phyloP scores from a whole-genome alignment of 2,329 filamentous ascomycete genomes.

The Blastomyces parvus region DNA sequence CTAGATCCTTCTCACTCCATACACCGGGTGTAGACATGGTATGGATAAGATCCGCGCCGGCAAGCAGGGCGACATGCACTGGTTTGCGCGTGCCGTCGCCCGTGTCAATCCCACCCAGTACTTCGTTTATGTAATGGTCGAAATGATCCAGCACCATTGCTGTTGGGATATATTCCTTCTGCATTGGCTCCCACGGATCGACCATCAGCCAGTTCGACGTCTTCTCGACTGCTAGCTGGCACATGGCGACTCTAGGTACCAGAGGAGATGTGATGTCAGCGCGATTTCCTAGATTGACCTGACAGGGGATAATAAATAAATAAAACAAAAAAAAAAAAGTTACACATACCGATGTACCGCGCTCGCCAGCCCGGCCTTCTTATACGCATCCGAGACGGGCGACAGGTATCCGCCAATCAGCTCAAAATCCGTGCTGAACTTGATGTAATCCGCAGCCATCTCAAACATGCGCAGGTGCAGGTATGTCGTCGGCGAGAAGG shows the following conservation, averaged over 20 bases:
- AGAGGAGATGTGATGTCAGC: not conserved
- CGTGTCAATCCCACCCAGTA: slow-evolving; percentile 62
- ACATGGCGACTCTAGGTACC: slow-evolving; percentile 64
- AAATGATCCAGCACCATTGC: slow-evolving; percentile 87
- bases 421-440: slow-evolving; percentile 68
- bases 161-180: slow-evolving; percentile 77
- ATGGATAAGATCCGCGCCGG: slow-evolving; percentile 65
- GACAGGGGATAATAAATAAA: not conserved
- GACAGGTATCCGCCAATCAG: slow-evolving; percentile 77
- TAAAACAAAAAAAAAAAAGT: not conserved
- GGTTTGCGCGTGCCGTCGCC: slow-evolving; percentile 55
- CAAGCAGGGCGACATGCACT: slow-evolving; percentile 69
- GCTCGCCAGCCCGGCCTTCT: slow-evolving; percentile 68
- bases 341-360: slow-evolving; percentile 53
- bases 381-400: slow-evolving; percentile 66
- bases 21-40: slow-evolving; percentile 63
- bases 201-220: slow-evolving; percentile 75
- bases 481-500: slow-evolving; percentile 65
- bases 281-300: not conserved
- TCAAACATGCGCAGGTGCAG: slow-evolving; percentile 72
- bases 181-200: slow-evolving; percentile 79
- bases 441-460: slow-evolving; percentile 71
- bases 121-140: slow-evolving; percentile 75
- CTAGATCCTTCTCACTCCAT: slow-evolving; percentile 75
- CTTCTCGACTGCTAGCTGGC: slow-evolving; percentile 62